Evolutionary conservation across 2,329 filamentous ascomycete genomes (phyloP).

Genomic region (Alternaria solani): DNA sequence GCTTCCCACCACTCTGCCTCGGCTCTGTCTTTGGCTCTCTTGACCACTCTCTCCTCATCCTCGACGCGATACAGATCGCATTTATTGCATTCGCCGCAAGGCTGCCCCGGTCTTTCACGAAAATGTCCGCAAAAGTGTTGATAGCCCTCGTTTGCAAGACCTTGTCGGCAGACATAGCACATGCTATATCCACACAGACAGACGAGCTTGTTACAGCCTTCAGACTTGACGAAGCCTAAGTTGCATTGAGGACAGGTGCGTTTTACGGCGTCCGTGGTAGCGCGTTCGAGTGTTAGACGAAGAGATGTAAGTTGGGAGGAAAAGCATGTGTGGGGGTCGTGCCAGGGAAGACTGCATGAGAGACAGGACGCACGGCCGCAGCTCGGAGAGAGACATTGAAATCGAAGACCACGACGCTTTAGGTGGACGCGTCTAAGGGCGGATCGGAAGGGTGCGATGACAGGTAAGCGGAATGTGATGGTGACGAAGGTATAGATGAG

Average conservation of each 20-base stretch:
- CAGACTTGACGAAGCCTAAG: conserved; percentile 89
- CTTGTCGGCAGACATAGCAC: conserved; percentile 89
- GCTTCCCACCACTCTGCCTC: conserved; percentile 57
- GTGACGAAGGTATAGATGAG: conserved; percentile 39
- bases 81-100: conserved; percentile 77
- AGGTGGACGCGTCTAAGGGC: conserved; percentile 74
- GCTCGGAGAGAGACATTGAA: conserved; percentile 74
- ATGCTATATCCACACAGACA: conserved; percentile 97
- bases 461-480: conserved; percentile 33
- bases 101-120: conserved; percentile 76
- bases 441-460: conserved; percentile 59
- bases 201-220: conserved; percentile 95
- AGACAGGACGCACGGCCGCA: conserved; percentile 81
- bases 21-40: conserved; percentile 52
- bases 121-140: conserved; percentile 97
- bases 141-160: conserved; percentile 76
- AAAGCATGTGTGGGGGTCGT: conserved; percentile 88
- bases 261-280: conserved; percentile 93
- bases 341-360: conserved; percentile 82
- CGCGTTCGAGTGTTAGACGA: conserved; percentile 88
- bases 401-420: conserved; percentile 75
- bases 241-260: conserved; percentile 92
- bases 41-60: conserved; percentile 56
- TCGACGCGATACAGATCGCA: conserved; percentile 61
- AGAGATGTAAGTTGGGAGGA: conserved; percentile 77